Evolutionary conservation across 257 asterid species (phyloP), one percentile per base, ranked within the genome.

Genomic region (Striga asiatica): DNA sequence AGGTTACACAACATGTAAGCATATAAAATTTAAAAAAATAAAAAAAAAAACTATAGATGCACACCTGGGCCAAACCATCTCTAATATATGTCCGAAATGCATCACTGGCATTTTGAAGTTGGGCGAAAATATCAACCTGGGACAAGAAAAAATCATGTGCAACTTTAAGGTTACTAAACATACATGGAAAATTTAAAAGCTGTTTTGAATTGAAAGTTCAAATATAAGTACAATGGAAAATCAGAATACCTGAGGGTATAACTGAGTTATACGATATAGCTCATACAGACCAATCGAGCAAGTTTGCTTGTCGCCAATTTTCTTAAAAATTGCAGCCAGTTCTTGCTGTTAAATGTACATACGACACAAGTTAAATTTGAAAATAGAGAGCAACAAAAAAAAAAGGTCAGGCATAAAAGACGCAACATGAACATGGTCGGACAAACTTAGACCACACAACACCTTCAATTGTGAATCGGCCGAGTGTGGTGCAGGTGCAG

Each of bases 251-350:
- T 81, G 89, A 48, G 99, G 99, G 68, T 92, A 92, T 59, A 92
- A 69, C 62, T 92, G 99, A 8, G 99, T 92, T 55, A 92, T 88
- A 71, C 95, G 88, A 67, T 92, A 88, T 24, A 92, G 85, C 66
- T 92, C 99, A 60, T 81, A 92, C 28, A 92, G 88, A 66, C 99
- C 99, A 64, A 92, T 92, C 25, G 95, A 80, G 78, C 99, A 84
- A 6, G 99, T 92, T 76, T 92, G 96, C 82, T 88, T 92, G 79
- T 92, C 99, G 58, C 95, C 99, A 58, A 92, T 92, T 78, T 92
- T 92, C 83, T 92, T 92, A 61, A 88, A 92, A 59, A 92, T 88
- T 54, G 99, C 97, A 62, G 94, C 97, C 74, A 92, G 62, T 71
- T 92, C 99, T 85, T 92, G 99, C 97, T 92, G 94, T 58, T 42